Percentiles rank a stretch among this genome's conserved stretches.
Evolutionary conservation across 768 basidiomycete genomes (phyloP).

Genomic region (Mycena galericulata): DNA sequence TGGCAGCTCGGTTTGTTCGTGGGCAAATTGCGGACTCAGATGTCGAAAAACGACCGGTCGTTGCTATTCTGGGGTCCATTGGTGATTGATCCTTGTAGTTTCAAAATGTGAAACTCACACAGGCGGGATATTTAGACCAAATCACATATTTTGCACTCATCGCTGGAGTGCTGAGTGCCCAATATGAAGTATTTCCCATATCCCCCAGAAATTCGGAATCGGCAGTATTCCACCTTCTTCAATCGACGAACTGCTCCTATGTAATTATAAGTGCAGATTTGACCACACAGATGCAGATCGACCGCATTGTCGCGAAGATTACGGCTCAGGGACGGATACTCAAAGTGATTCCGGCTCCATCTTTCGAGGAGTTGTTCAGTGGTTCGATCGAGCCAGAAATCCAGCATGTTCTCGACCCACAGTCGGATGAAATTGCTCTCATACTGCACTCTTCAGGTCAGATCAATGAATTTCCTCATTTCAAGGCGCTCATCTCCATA

Average conservation of each 20-base stretch:
- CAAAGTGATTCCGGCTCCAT: slow-evolving; percentile 14
- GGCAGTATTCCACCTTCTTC: slow-evolving; percentile 59
- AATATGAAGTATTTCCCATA: slow-evolving; percentile 50
- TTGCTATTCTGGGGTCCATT: slow-evolving; percentile 43
- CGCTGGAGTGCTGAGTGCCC: slow-evolving; percentile 54
- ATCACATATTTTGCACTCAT: slow-evolving; percentile 44
- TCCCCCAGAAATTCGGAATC: slow-evolving; percentile 59
- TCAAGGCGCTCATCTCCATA: too few relatives aligned
- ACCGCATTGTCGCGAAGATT: slow-evolving; percentile 27
- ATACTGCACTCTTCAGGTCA: slow-evolving; percentile 41
- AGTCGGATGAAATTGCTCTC: slow-evolving; percentile 22
- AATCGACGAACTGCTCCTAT: slow-evolving; percentile 36
- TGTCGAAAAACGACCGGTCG: slow-evolving; percentile 22
- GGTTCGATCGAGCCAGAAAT: slow-evolving; percentile 8
- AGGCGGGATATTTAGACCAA: slow-evolving; percentile 38
- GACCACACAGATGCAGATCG: slow-evolving; percentile 34
- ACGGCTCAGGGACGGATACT: background rate
- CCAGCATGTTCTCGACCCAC: background rate
- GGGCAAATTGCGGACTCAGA: background rate
- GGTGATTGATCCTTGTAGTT: slow-evolving; percentile 30
- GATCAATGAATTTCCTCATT: too few relatives aligned
- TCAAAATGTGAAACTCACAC: background rate
- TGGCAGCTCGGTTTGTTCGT: slow-evolving; percentile 31
- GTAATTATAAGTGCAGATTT: slow-evolving; percentile 42
- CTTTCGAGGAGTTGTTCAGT: slow-evolving; percentile 26